Conservation (phyloP, 129 eudicot genomes). For the Pulicaria dysenterica region DNA sequence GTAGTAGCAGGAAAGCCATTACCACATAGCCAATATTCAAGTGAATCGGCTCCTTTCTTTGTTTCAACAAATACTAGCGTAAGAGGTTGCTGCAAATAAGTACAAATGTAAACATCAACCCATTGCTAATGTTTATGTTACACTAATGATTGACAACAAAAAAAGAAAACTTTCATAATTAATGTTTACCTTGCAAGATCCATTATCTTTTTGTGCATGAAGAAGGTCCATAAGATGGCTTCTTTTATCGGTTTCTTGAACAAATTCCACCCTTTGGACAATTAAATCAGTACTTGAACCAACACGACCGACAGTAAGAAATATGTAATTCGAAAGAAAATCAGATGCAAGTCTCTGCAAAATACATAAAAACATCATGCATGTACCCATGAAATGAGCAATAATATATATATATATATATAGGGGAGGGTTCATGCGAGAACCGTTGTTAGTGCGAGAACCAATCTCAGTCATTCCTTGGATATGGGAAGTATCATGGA, state of each 20-base stretch:
- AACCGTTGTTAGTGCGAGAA: too few species aligned
- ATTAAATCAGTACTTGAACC: conserved; percentile 79
- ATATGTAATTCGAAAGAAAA: conserved; percentile 63
- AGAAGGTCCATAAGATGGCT: conserved; percentile 79
- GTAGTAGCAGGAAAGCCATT: conserved; percentile 72
- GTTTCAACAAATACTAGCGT: conserved; percentile 74
- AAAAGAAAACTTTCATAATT: not conserved
- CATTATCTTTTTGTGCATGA: conserved; percentile 66
- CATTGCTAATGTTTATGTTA: conserved; percentile 8
- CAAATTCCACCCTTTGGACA: conserved; percentile 70
- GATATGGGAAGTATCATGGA: too few species aligned
- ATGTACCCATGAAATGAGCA: not conserved
- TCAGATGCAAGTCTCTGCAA: conserved; percentile 75
- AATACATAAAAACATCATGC: conserved; percentile 17
- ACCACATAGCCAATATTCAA: conserved; percentile 61
- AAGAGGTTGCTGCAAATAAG: conserved; percentile 61
- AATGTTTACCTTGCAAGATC: conserved; percentile 64
- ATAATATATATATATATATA: too few species aligned
- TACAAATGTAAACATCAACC: conserved; percentile 29
- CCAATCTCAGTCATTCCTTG: too few species aligned
- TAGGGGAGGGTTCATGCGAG: too few species aligned
- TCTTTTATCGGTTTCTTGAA: conserved; percentile 66
- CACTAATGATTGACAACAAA: not conserved
- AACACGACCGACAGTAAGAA: conserved; percentile 69
- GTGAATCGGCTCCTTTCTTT: conserved; percentile 69